A percentile compares a stretch with the other conserved stretches of the same genome.
Conservation (phyloP, 805 yeast genomes). For the Starmerella ratchasimensis region DNA sequence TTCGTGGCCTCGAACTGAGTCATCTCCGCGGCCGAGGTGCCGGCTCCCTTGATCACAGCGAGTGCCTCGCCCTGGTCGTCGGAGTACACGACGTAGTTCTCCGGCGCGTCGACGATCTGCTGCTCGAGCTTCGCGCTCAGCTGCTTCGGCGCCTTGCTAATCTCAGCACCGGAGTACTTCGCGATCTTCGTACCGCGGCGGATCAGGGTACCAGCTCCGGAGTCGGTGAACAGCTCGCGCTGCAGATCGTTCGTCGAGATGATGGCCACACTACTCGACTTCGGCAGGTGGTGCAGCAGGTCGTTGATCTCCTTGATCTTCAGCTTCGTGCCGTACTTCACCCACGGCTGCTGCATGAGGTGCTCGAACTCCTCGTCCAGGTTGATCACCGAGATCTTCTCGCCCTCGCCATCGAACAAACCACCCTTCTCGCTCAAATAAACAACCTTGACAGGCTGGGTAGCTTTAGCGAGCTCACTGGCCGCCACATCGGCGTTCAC, state of each 20-base stretch:
- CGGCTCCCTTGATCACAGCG: constrained; percentile 57
- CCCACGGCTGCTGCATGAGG: constrained; percentile 89
- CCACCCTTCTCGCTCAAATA: constrained; percentile 97
- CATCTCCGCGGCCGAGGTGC: constrained; percentile 47
- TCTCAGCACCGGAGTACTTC: constrained; percentile 47
- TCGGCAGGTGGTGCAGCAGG: constrained; percentile 80
- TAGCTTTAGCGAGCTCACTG: constrained; percentile 89
- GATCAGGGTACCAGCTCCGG: constrained; percentile 97
- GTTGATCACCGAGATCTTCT: constrained; percentile 77
- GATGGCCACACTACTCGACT: constrained; percentile 95
- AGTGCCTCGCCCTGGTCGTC: constrained; percentile 93
- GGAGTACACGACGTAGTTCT: constrained; percentile 47
- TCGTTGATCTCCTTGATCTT: constrained; percentile 95
- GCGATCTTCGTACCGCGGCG: constrained; percentile 90
- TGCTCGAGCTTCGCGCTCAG: constrained; percentile 63
- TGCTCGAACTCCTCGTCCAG: constrained; percentile 92
- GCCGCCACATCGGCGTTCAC: constrained; percentile 99
- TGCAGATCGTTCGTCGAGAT: constrained; percentile 90
- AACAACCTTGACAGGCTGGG: constrained; percentile 93
- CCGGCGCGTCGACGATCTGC: constrained; percentile 70
- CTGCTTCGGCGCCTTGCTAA: constrained; percentile 45
- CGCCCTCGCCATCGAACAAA: constrained; percentile 80
- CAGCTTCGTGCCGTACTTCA: constrained; percentile 93
- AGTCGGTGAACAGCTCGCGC: constrained; percentile 93
- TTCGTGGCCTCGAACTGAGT: constrained; percentile 79